These are phyloP conservation scores for Populus hybrid DNA, from an alignment of 441 rosid species.

Conservation along the genomic window DNA sequence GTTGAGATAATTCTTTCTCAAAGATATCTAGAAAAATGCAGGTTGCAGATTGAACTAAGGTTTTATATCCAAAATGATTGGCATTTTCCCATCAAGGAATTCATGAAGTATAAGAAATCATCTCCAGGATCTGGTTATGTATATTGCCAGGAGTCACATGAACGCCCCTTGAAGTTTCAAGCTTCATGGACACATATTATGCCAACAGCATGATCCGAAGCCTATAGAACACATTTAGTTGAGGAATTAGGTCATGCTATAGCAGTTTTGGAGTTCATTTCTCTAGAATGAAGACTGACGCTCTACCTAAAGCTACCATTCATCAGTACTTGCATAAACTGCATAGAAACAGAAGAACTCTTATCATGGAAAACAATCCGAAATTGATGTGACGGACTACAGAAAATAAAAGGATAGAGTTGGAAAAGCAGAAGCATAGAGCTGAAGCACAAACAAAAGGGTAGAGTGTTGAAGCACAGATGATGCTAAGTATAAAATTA, in stretches of 20 bases:
- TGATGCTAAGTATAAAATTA: neutral
- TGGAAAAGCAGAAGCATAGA: neutral
- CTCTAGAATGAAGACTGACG: conserved; percentile 43
- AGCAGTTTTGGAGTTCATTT: neutral
- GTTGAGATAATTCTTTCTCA: no score
- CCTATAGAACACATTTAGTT: conserved; percentile 35
- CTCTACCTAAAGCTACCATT: conserved; percentile 64
- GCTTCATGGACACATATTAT: conserved; percentile 84
- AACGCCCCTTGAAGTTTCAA: conserved; percentile 47
- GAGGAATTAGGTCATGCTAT: conserved; percentile 1
- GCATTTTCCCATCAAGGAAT: conserved; percentile 19
- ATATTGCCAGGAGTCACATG: conserved; percentile 55
- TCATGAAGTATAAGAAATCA: conserved; percentile 43
- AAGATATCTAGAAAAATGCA: no score
- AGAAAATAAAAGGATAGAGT: neutral
- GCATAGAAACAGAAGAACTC: conserved; percentile 16
- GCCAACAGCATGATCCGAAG: conserved; percentile 98
- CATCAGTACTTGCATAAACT: conserved; percentile 65
- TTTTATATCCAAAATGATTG: no score
- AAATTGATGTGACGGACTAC: neutral
- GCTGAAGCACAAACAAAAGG: neutral
- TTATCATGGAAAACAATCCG: neutral
- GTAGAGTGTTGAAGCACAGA: neutral
- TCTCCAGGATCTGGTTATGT: conserved; percentile 49
- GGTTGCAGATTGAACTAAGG: no score